phyloP scores from a whole-genome alignment of 495 filamentous ascomycete genomes.

The Xylaria venustula region DNA sequence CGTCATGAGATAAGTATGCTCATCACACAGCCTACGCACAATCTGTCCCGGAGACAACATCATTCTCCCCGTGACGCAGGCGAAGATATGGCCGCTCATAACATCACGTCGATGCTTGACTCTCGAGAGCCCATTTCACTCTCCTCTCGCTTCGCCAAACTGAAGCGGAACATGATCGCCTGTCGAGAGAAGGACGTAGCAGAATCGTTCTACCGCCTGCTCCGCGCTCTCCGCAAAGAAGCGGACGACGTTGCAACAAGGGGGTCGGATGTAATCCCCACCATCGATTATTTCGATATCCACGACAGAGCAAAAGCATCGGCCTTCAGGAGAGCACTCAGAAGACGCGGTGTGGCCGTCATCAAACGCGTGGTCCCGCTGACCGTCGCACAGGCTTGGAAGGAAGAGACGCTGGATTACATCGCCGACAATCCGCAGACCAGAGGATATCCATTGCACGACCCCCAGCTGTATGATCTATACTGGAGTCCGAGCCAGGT shows the following conservation, averaged over 20 bases:
- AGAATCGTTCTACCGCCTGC: constrained; percentile 66
- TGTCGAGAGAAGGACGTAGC: constrained; percentile 61
- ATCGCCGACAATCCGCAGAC: constrained; percentile 51
- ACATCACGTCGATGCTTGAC: constrained; percentile 1
- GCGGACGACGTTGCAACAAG: constrained; percentile 43
- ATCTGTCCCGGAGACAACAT: not conserved
- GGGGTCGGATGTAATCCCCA: constrained; percentile 53
- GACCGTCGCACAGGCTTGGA: constrained; percentile 51
- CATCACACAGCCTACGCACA: not conserved
- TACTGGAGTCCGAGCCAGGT: constrained; percentile 82
- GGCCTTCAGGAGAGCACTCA: constrained; percentile 45
- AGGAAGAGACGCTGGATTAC: constrained; percentile 54
- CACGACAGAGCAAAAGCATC: constrained; percentile 44
- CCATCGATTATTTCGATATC: constrained; percentile 60
- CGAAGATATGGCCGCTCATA: not conserved
- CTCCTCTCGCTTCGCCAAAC: constrained; percentile 63
- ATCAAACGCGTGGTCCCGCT: constrained; percentile 59
- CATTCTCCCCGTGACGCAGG: constrained; percentile 1
- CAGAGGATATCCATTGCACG: constrained; percentile 34
- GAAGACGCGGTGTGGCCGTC: constrained; percentile 59
- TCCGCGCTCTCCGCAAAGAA: constrained; percentile 54
- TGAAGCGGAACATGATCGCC: constrained; percentile 63
- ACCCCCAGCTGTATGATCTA: constrained; percentile 71
- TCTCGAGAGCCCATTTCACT: constrained; percentile 52
- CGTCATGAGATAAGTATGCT: not conserved